Conservation (phyloP, 2,329 filamentous ascomycete species). For the Davidsoniella neocaledoniae region DNA sequence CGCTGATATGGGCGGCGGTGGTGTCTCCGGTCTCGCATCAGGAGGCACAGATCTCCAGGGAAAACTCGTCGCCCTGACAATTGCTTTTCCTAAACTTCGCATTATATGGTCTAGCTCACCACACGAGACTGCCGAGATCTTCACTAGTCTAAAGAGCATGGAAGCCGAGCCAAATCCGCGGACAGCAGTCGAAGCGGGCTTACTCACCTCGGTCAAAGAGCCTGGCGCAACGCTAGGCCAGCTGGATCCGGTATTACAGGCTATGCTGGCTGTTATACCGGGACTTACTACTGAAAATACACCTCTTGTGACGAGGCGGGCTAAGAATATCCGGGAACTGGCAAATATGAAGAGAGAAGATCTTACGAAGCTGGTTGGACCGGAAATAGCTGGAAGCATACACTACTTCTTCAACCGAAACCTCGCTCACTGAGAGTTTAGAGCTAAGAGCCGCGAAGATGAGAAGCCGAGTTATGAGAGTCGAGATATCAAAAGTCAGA, state of each 20-base stretch:
- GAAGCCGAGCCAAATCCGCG: conserved; percentile 83
- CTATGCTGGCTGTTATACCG: conserved; percentile 49
- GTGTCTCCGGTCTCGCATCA: conserved; percentile 17
- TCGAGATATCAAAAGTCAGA: not conserved
- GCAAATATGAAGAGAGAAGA: conserved; percentile 70
- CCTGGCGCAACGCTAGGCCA: conserved; percentile 5
- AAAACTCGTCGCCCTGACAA: conserved; percentile 78
- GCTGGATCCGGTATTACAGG: conserved; percentile 17
- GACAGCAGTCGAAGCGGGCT: conserved; percentile 64
- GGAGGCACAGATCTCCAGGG: conserved; percentile 67
- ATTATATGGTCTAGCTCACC: conserved; percentile 90
- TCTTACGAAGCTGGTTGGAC: conserved; percentile 58
- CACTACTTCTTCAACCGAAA: conserved; percentile 62
- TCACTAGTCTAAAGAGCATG: conserved; percentile 79
- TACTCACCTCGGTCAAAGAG: conserved; percentile 36
- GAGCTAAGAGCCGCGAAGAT: too few relatives aligned
- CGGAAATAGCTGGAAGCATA: conserved; percentile 60
- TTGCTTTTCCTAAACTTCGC: conserved; percentile 76
- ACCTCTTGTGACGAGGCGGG: conserved; percentile 51
- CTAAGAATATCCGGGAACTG: conserved; percentile 63
- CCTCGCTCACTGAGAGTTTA: not conserved
- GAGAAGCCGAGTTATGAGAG: too few relatives aligned
- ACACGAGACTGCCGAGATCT: conserved; percentile 95
- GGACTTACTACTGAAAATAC: conserved; percentile 71
- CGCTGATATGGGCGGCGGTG: conserved; percentile 29